Base-by-base conservation (phyloP, 1,284 basidiomycete species). In the Fomitopsis palustris region DNA sequence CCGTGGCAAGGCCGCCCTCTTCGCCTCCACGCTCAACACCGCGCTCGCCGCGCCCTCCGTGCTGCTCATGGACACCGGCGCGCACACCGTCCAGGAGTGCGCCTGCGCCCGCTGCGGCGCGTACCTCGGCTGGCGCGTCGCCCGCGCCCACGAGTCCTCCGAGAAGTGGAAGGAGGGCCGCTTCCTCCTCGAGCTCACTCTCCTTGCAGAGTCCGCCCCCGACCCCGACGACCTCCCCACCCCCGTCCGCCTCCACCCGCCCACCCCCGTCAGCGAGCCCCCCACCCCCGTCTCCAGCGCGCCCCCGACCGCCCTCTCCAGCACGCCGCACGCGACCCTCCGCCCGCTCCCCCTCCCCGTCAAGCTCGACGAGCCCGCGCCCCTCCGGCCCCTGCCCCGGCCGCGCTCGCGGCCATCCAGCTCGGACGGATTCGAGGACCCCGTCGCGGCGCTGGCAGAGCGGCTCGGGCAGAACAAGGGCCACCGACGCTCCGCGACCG, bases 141-240 rank as follows among this genome's bases (percentile, higher is more conserved):
- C 83, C 7, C 79, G 79, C 53, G 85, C 84, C 2, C 79, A 82
- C 66, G 83, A 86, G 60, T 67, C 68, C 47, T 72, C 81, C 4
- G 85, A 87, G 70, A 75, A 75, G 49, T 87, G 85, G 85, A 87
- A 87, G 70, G 84, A 85, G 65, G 81, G 81, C 9, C 70, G 77
- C 54, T 82, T 72, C 66, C 72, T 86, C 38, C 76, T 87, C 31
- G 85, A 87, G 70, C 75, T 86, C 23, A 81, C 81, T 51, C 72
- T 75, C 54, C 70, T 78, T 23, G 59, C 58, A 19, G 66, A 68
- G 57, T 21, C n/a, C 5, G 17, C 49, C 33, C 9, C 23, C 35
- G 52, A 37, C 4, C 19, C 35, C 17, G 33, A 31, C 23, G 52
- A 53, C 12, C 5, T 21, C 31, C 47, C 31, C 25, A 51, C 47